Base-by-base conservation (phyloP, 2,329 filamentous ascomycete genomes). In the Epichloe baconii region DNA sequence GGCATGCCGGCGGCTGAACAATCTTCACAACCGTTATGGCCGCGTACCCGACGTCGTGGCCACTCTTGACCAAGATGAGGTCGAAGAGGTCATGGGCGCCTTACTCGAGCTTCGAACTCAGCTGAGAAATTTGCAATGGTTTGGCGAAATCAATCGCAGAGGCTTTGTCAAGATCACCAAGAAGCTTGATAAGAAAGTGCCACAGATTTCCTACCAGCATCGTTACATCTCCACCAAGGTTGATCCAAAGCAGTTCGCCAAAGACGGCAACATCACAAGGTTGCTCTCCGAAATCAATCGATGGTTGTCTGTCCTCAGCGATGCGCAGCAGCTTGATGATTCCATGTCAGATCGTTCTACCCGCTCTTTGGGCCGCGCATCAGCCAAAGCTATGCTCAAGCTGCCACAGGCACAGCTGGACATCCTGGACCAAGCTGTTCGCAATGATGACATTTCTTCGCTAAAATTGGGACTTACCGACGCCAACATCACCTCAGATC, bases 81-180 rank as follows among this genome's bases (percentile, higher is more conserved):
- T 85, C 43, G 88, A 96, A 66, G 93, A 98, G 68, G 75, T 97
- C 45, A 86, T 94, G 73, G 88, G 86, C 37, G 89, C 90, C 37
- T 73, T 98, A 48, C 78, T 97, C 35, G 93, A 98, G 68, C 75
- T 97, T 54, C 81, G 93, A 52, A 85, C 83, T 49, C 87, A 94
- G 64, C 71, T 97, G 58, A 80, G 93, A 53, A 97, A 97, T 62
- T 74, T 98, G 49, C 87, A 95, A 66, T 97, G 90, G 90, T 98
- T 97, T 65, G 91, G 90, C 47, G 91, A 97, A 69, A 91, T 97
- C 62, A 98, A 98, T 67, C 81, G 90, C 49, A 79, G 88, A 56
- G 93, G 93, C 2, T 98, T 98, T 62, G 81, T 94, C 66, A 98
- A 98, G 72, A 98, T 98, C 67, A 95, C 93, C 48, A 98, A 98